Conservation (phyloP, 1,284 basidiomycete genomes). For the Meira miltonrushii region DNA sequence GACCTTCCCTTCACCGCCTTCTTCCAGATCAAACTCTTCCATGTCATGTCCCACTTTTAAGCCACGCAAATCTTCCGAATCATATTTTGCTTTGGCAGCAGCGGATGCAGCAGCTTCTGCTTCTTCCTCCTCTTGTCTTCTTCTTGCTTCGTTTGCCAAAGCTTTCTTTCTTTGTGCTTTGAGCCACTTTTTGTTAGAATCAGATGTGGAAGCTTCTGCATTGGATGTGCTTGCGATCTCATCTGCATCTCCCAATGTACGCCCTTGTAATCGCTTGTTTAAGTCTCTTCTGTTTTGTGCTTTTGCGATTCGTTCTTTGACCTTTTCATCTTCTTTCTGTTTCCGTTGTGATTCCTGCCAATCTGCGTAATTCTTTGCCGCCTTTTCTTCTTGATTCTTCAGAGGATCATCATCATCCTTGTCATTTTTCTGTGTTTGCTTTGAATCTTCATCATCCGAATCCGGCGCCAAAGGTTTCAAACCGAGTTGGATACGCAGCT, state of each 20-base stretch:
- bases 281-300: constrained; percentile 81
- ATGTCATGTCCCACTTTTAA: constrained; percentile 94
- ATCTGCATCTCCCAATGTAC: constrained; percentile 74
- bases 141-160: constrained; percentile 71
- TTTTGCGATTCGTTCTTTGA: constrained; percentile 52
- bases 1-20: constrained; percentile 80
- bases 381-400: constrained; percentile 53
- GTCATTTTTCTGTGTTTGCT: constrained; percentile 36
- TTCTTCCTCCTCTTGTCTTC: constrained; percentile 73
- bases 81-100: constrained; percentile 60
- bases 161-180: constrained; percentile 80
- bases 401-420: constrained; percentile 47
- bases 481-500: constrained; percentile 87
- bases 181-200: constrained; percentile 69
- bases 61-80: constrained; percentile 69
- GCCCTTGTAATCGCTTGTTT: constrained; percentile 78
- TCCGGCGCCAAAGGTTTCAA: constrained; percentile 86
- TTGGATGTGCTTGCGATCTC: constrained; percentile 37
- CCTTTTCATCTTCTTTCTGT: constrained; percentile 64
- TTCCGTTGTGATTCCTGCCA: constrained; percentile 66
- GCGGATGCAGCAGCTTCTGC: constrained; percentile 59
- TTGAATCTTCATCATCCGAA: constrained; percentile 55
- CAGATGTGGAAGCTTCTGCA: constrained; percentile 56
- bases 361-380: constrained; percentile 31
- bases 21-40: constrained; percentile 68